These are phyloP conservation scores for Bathelium albidoporum DNA, from an alignment of 495 filamentous ascomycete genomes.

Conservation along the genomic window DNA sequence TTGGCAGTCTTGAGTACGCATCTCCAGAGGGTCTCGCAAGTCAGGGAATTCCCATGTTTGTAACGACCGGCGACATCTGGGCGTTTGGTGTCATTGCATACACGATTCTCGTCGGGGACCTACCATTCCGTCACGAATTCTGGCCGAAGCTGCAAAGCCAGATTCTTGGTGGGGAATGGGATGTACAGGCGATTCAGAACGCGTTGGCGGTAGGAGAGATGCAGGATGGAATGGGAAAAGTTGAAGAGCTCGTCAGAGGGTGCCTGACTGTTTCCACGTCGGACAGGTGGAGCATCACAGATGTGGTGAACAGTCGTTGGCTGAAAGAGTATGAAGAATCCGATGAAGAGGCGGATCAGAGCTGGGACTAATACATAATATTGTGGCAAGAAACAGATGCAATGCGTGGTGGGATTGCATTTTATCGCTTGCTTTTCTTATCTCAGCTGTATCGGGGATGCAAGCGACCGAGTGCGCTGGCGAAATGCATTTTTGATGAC, in stretches of 20 bases:
- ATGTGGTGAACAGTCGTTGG: conserved; percentile 46
- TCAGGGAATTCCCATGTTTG: conserved; percentile 34
- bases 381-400: not conserved
- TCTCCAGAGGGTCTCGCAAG: conserved; percentile 50
- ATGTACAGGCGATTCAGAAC: conserved; percentile 36
- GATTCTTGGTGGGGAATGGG: conserved; percentile 55
- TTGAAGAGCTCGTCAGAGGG: conserved; percentile 29
- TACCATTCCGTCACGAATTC: conserved; percentile 57
- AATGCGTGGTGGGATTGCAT: not conserved
- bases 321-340: conserved; percentile 31
- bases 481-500: conserved; percentile 4
- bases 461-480: not conserved
- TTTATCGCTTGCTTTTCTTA: not conserved
- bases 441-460: not conserved
- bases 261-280: conserved; percentile 33
- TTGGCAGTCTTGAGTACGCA: conserved; percentile 59
- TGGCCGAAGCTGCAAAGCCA: conserved; percentile 48
- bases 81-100: conserved; percentile 61
- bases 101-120: conserved; percentile 51
- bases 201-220: conserved; percentile 20
- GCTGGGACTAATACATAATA: not conserved
- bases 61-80: conserved; percentile 57
- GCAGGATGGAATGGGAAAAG: not conserved
- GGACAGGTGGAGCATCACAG: conserved; percentile 26
- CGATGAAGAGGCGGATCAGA: conserved; percentile 14